A percentile compares a stretch with the other conserved stretches of the same genome.
These are phyloP conservation scores for Peniophora sp. DNA, from an alignment of 1,284 basidiomycete genomes.

Conservation along the genomic window DNA sequence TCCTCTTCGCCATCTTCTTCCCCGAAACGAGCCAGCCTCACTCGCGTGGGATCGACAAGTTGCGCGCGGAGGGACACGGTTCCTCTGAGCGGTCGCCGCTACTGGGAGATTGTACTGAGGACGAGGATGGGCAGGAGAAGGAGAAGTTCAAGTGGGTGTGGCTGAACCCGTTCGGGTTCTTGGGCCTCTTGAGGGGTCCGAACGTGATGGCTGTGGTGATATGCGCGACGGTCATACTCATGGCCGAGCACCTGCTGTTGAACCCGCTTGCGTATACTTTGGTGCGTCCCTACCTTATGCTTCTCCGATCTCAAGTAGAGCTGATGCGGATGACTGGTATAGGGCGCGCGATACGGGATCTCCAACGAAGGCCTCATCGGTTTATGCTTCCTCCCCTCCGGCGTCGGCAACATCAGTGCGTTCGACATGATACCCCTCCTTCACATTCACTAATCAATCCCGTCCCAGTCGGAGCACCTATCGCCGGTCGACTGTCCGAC, in stretches of 20 bases:
- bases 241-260: constrained; percentile 35
- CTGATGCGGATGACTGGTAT: neutral
- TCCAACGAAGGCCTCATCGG: constrained; percentile 57
- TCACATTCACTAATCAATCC: neutral
- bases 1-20: constrained; percentile 29
- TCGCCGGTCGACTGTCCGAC: constrained; percentile 49
- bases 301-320: neutral
- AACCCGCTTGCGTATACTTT: constrained; percentile 30
- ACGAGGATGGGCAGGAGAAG: too few species aligned
- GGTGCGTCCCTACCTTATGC: neutral
- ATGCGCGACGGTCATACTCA: constrained; percentile 26
- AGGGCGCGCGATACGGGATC: constrained; percentile 55
- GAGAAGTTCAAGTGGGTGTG: constrained; percentile 28
- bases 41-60: constrained; percentile 36
- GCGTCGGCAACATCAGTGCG: constrained; percentile 55
- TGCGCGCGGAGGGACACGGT: constrained; percentile 15
- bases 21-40: constrained; percentile 68
- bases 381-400: constrained; percentile 49
- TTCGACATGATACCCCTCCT: constrained; percentile 1
- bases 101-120: too few species aligned
- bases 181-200: constrained; percentile 49
- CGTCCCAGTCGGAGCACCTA: constrained; percentile 40
- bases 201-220: constrained; percentile 50
- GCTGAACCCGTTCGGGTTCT: constrained; percentile 52
- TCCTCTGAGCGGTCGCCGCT: neutral